Base-by-base conservation (phyloP, 768 basidiomycete species). In the Gymnopilus junonius region DNA sequence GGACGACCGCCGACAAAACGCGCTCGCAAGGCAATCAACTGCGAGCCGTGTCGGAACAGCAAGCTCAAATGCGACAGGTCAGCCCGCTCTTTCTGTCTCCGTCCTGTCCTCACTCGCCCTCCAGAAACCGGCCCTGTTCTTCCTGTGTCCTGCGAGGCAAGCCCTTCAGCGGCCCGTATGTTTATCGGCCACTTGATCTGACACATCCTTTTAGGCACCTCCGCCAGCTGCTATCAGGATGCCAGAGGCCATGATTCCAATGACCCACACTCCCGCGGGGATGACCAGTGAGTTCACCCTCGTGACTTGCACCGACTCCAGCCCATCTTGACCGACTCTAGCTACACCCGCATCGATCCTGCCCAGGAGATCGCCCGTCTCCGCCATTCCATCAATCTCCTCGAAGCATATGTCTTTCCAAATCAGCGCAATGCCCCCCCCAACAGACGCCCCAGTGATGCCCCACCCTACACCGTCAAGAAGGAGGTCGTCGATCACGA, bases 61-160 rank as follows among this genome's bases (percentile, higher is more conserved):
- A 93, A 94, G 77, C 86, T 94, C 69, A 93, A 94, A 77, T 94
- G 93, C 79, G 93, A 94, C 76, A 88, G 92, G 92, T 90, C 59
- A n/a, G 46, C 77, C 48, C 45, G 27, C 42, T 58, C 50, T n/a
- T n/a, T 65, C 5, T 42, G 23, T 14, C 6, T 42, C 54, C 57
- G n/a, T 51, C 57, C 12, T 59, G 31, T 55, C 45, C 68, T 58
- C 63, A 58, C 65, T 63, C 60, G 63, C 62, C 51, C 39, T 54
- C 63, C 73, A 93, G 93, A 76, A 93, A 90, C 70, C 88, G 92
- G 11, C 93, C 93, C n/a, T 94, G 93, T 70, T 93, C 92, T 3
- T 92, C 91, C 20, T 94, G 93, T 74, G 92, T 94, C 48, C 80
- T 94, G 67, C 82, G 93, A 78, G 93, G 92, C 88, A 58, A 62